Percentiles rank a stretch among this genome's conserved stretches.
Conservation (phyloP, 352 stramenopile genomes). For the Stramenopiles sp. region DNA sequence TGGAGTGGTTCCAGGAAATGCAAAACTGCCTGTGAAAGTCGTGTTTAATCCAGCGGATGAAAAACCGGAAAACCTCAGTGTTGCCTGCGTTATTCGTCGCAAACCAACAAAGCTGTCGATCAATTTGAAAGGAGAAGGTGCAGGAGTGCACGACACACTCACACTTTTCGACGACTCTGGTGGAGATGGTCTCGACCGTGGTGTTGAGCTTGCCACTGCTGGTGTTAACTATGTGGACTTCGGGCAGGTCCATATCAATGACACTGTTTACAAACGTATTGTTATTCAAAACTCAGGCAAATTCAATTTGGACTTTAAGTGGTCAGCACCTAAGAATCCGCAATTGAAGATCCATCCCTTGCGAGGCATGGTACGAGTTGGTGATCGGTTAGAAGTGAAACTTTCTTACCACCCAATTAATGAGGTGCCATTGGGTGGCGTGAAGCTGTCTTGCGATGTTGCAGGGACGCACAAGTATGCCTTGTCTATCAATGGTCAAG, state of each 20-base stretch:
- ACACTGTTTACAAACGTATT: constrained; percentile 38
- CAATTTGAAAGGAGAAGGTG: constrained; percentile 82
- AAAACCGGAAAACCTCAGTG: constrained; percentile 74
- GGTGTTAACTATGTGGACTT: constrained; percentile 46
- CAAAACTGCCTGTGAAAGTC: constrained; percentile 47
- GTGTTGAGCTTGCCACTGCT: constrained; percentile 13
- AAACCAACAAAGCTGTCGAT: constrained; percentile 67
- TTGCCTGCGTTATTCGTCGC: constrained; percentile 66
- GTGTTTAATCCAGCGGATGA: constrained; percentile 69
- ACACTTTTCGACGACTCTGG: constrained; percentile 20
- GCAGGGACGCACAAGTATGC: constrained; percentile 56
- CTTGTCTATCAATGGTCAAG: constrained; percentile 43
- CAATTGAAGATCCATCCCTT: constrained; percentile 40
- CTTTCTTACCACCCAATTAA: constrained; percentile 49
- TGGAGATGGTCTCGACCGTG: constrained; percentile 22
- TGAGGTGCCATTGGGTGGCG: constrained; percentile 44
- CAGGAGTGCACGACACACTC: constrained; percentile 61
- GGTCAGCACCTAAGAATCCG: constrained; percentile 30
- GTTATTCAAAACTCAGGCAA: constrained; percentile 70
- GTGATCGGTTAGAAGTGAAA: constrained; percentile 44
- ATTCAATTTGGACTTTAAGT: constrained; percentile 83
- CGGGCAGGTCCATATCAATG: constrained; percentile 55
- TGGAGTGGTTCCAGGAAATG: constrained; percentile 62
- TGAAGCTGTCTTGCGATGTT: constrained; percentile 47
- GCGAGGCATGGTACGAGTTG: constrained; percentile 60